These are phyloP conservation scores for Mortierella alpina DNA, from an alignment of 192 early-diverging fungal genomes.

Conservation along the genomic window DNA sequence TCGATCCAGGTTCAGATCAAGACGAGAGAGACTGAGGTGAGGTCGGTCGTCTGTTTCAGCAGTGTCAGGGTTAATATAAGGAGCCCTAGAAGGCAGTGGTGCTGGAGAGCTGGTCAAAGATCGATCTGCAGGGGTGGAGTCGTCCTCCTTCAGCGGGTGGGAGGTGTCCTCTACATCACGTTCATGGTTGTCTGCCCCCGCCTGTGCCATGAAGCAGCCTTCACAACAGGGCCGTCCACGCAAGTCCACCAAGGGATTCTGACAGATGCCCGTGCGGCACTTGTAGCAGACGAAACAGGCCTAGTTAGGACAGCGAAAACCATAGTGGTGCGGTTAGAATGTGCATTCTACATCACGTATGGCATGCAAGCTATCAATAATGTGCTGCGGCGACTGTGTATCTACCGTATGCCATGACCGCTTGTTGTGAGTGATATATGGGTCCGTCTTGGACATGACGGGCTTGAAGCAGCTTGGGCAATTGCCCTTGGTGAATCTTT, in stretches of 20 bases:
- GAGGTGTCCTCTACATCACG: neutral
- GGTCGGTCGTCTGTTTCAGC: slow-evolving; percentile 7
- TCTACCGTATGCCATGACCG: slow-evolving; percentile 47
- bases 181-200: slow-evolving; percentile 14
- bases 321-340: slow-evolving; percentile 18
- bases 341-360: neutral
- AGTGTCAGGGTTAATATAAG: neutral
- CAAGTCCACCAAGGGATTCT: slow-evolving; percentile 60
- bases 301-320: slow-evolving; percentile 8
- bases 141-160: slow-evolving; percentile 8
- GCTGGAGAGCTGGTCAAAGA: slow-evolving; percentile 20
- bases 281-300: slow-evolving; percentile 58
- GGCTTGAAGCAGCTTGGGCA: slow-evolving; percentile 52
- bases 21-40: slow-evolving; percentile 14
- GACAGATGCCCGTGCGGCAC: slow-evolving; percentile 38
- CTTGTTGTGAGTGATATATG: slow-evolving; percentile 44
- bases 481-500: slow-evolving; percentile 49
- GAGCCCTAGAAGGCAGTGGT: slow-evolving; percentile 1
- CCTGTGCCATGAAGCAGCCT: slow-evolving; percentile 55
- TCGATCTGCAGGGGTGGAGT: slow-evolving; percentile 13
- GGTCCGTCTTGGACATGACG: slow-evolving; percentile 44
- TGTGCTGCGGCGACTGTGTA: neutral
- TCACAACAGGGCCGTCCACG: slow-evolving; percentile 61
- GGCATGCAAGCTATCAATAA: neutral
- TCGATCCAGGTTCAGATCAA: slow-evolving; percentile 12